A percentile compares a stretch with the other conserved stretches of the same genome.
Evolutionary conservation across 177 flowering plant genomes (phyloP).

Genomic region (Vitis hybrid): DNA sequence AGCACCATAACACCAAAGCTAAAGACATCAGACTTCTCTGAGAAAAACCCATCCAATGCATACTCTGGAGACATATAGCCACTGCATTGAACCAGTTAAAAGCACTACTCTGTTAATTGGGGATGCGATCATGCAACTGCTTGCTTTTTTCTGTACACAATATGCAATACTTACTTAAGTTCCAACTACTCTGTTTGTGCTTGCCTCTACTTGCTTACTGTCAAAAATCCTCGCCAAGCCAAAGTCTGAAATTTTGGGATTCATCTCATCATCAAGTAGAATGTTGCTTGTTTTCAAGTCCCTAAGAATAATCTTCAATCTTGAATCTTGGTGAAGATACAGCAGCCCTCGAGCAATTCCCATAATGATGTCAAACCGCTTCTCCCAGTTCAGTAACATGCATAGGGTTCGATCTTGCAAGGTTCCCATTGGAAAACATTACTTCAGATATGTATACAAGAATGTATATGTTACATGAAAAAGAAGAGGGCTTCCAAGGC

Average conservation of each 20-base stretch:
- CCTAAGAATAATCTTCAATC: conserved; percentile 32
- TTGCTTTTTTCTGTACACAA: too few species aligned
- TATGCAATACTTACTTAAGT: conserved; percentile 29
- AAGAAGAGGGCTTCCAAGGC: too few species aligned
- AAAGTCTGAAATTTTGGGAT: conserved; percentile 38
- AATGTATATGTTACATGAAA: too few species aligned
- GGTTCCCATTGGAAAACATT: too few species aligned
- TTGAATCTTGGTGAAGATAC: conserved; percentile 37
- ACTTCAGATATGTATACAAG: too few species aligned
- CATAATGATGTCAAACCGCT: conserved; percentile 25
- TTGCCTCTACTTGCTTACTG: background rate
- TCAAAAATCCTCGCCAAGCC: conserved; percentile 30
- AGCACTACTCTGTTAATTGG: too few species aligned
- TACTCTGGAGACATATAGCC: conserved; percentile 52
- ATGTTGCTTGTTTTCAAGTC: conserved; percentile 36
- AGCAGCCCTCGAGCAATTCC: conserved; percentile 36
- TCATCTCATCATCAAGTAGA: conserved; percentile 33
- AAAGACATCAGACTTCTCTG: conserved; percentile 17
- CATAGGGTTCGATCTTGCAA: too few species aligned
- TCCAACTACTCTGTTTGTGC: conserved; percentile 31
- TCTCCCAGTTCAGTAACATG: conserved; percentile 21
- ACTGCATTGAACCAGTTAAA: conserved; percentile 10
- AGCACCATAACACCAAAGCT: conserved; percentile 40
- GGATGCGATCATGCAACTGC: too few species aligned
- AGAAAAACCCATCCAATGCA: conserved; percentile 25